Percentiles rank a stretch among this genome's conserved stretches.
Conservation (phyloP, 352 stramenopile species). For the Pythium coloratum region DNA sequence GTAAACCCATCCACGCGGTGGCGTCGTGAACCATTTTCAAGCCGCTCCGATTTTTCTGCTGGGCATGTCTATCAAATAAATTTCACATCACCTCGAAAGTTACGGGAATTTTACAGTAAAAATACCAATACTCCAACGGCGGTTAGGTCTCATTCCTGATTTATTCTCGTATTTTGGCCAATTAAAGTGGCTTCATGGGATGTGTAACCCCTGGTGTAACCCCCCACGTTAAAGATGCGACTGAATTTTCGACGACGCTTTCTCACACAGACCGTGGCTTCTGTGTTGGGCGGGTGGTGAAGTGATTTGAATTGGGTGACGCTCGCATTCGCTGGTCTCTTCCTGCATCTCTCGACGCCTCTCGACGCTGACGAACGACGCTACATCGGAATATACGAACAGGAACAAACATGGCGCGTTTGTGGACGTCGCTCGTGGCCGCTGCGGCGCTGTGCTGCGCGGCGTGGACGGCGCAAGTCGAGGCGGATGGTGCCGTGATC, state of each 20-base stretch:
- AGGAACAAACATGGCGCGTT: slow-evolving; percentile 4
- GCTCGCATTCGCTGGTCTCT: not conserved
- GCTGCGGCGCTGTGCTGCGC: slow-evolving; percentile 13
- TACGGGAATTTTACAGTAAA: not conserved
- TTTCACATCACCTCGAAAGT: not conserved
- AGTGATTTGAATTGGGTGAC: not conserved
- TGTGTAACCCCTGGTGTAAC: slow-evolving; percentile 13
- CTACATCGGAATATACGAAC: not conserved
- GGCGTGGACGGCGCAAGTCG: not conserved
- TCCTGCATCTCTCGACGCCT: not conserved
- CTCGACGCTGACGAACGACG: not conserved
- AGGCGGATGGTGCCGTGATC: slow-evolving; percentile 40
- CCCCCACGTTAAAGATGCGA: not conserved
- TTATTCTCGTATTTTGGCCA: slow-evolving; percentile 23
- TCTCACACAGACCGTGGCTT: not conserved
- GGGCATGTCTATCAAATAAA: slow-evolving; percentile 1
- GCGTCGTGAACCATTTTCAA: slow-evolving; percentile 11
- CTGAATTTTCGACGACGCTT: slow-evolving; percentile 5
- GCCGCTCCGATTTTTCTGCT: not conserved
- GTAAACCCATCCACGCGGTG: not conserved
- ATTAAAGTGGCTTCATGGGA: not conserved
- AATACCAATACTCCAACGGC: not conserved
- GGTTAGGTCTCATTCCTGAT: slow-evolving; percentile 16
- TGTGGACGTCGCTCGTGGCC: slow-evolving; percentile 14
- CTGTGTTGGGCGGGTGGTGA: slow-evolving; percentile 1